Evolutionary conservation across 371 early-diverging fungal genomes (phyloP).

Genomic region (Mortierella sp.): DNA sequence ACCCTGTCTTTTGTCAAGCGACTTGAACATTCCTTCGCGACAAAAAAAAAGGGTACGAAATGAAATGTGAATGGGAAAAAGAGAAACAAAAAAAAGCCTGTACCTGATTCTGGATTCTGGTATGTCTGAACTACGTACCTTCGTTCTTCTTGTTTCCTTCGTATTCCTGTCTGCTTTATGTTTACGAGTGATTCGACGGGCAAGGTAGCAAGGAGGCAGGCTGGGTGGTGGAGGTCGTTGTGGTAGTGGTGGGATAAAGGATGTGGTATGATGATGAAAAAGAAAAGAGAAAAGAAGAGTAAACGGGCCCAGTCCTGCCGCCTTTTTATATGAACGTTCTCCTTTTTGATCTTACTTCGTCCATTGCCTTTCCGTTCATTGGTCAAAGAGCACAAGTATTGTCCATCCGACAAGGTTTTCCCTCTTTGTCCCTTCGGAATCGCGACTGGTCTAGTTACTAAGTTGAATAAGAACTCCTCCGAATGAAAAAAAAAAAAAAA

Average conservation of each 20-base stretch:
- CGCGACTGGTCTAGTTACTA: background rate
- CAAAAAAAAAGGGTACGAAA: too few relatives aligned
- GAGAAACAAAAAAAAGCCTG: too few relatives aligned
- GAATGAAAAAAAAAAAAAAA: too few relatives aligned
- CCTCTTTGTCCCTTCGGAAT: background rate
- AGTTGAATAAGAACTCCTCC: background rate
- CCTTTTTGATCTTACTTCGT: background rate
- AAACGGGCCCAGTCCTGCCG: background rate
- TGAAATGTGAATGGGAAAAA: too few relatives aligned
- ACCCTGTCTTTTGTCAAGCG: too few relatives aligned
- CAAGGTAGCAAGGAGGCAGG: background rate
- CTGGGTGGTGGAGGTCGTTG: background rate
- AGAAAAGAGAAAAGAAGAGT: background rate
- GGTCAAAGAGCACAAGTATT: background rate
- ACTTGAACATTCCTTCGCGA: too few relatives aligned
- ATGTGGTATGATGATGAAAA: background rate
- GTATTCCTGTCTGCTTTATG: too few relatives aligned
- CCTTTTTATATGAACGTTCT: conserved; percentile 6
- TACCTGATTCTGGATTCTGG: too few relatives aligned
- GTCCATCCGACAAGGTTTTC: conserved; percentile 7
- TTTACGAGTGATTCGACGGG: background rate
- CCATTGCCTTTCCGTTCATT: background rate
- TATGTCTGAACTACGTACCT: too few relatives aligned
- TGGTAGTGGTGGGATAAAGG: background rate
- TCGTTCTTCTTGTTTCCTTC: too few relatives aligned